phyloP scores from a whole-genome alignment of 2,329 filamentous ascomycete genomes.

The Ploettnerulaceae sp. region DNA sequence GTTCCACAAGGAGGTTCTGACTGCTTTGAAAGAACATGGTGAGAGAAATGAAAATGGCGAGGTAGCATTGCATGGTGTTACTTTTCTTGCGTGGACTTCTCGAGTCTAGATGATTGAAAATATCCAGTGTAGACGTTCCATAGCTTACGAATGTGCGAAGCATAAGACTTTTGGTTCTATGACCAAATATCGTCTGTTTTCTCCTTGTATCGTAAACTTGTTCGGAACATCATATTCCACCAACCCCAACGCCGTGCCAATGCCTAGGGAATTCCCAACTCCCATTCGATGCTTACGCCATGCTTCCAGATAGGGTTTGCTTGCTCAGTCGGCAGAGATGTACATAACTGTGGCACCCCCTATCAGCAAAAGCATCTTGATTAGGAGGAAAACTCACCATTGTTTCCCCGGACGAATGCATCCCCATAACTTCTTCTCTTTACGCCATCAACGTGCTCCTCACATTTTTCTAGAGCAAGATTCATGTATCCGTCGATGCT shows the following conservation, averaged over 20 bases:
- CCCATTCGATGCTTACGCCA: constrained; percentile 8
- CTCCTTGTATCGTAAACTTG: too few species aligned
- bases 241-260: constrained; percentile 9
- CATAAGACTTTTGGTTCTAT: too few species aligned
- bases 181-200: too few species aligned
- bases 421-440: constrained; percentile 84
- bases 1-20: constrained; percentile 48
- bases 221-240: background rate
- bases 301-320: background rate
- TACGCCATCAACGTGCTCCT: constrained; percentile 82
- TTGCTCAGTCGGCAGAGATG: constrained; percentile 31
- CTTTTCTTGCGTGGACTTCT: constrained; percentile 58
- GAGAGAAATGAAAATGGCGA: constrained; percentile 57
- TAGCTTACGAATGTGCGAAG: too few species aligned
- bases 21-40: constrained; percentile 47
- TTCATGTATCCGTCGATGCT: constrained; percentile 99
- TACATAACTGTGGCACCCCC: constrained; percentile 30
- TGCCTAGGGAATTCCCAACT: constrained; percentile 12
- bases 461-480: constrained; percentile 93
- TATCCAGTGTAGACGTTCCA: too few species aligned
- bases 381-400: constrained; percentile 53
- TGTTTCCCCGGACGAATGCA: constrained; percentile 93
- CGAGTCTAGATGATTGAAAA: too few species aligned
- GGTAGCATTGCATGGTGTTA: constrained; percentile 59
- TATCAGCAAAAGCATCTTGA: constrained; percentile 7